Evolutionary conservation across 371 early-diverging fungal genomes (phyloP).

Genomic region (Saksenaea oblongispora): DNA sequence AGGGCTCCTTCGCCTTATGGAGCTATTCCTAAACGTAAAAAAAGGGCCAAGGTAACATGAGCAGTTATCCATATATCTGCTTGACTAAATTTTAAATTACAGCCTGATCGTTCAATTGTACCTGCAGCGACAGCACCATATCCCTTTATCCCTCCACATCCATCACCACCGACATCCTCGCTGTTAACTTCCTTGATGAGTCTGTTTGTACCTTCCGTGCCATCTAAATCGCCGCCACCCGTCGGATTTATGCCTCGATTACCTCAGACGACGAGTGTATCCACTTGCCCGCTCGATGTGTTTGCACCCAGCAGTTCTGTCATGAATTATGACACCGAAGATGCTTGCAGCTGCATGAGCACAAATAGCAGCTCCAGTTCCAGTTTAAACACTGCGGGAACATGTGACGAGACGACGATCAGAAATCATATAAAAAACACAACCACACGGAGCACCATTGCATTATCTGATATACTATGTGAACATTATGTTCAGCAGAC

Average conservation of each 20-base stretch:
- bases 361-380: slow-evolving; percentile 10
- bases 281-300: slow-evolving; percentile 18
- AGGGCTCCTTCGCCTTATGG: slow-evolving; percentile 29
- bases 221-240: slow-evolving; percentile 2
- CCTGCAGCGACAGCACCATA: slow-evolving; percentile 16
- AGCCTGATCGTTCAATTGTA: background rate
- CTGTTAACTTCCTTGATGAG: slow-evolving; percentile 8
- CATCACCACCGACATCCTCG: background rate
- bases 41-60: slow-evolving; percentile 16
- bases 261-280: slow-evolving; percentile 1
- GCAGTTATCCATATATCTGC: slow-evolving; percentile 7
- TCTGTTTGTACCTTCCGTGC: background rate
- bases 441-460: slow-evolving; percentile 14
- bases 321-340: slow-evolving; percentile 9
- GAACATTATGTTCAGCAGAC: slow-evolving; percentile 41
- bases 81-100: slow-evolving; percentile 7
- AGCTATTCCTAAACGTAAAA: slow-evolving; percentile 26
- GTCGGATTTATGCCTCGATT: slow-evolving; percentile 28
- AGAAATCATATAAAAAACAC: slow-evolving; percentile 5
- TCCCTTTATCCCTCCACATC: slow-evolving; percentile 16
- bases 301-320: slow-evolving; percentile 12
- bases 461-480: slow-evolving; percentile 41
- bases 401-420: slow-evolving; percentile 2
- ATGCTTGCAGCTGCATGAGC: slow-evolving; percentile 22
- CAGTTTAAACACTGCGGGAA: background rate